phyloP scores from a whole-genome alignment of 768 basidiomycete genomes.

The Leucosporidium yakuticum region DNA sequence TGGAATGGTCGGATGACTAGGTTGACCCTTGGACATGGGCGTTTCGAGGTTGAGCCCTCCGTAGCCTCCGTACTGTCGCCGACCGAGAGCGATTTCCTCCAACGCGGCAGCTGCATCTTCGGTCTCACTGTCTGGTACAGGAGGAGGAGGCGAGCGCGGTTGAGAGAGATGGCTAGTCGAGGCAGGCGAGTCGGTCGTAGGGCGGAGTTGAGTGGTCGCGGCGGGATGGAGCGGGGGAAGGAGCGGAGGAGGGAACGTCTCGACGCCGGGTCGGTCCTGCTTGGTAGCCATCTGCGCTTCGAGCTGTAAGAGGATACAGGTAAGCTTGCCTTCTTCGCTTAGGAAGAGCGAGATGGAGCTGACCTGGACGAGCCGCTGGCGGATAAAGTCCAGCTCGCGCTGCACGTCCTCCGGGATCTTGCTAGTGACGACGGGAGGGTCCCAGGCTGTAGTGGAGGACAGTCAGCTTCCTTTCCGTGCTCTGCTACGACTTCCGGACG shows the following conservation, averaged over 20 bases:
- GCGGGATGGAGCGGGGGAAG: background rate
- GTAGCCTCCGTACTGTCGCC: background rate
- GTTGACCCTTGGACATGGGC: no score
- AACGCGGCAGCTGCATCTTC: background rate
- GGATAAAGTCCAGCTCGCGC: constrained; percentile 13
- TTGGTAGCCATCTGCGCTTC: background rate
- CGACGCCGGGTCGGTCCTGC: background rate
- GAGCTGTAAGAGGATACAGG: background rate
- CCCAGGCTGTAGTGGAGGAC: background rate
- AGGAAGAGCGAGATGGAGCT: no score
- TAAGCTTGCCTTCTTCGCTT: no score
- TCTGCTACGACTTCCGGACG: background rate
- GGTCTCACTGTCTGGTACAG: background rate
- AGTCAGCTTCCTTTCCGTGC: no score
- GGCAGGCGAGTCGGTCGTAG: background rate
- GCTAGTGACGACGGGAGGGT: background rate
- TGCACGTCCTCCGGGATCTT: background rate
- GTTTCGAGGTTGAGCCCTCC: background rate
- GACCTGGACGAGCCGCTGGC: constrained; percentile 4
- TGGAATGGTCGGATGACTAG: background rate
- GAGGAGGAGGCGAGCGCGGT: background rate
- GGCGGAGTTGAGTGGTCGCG: background rate
- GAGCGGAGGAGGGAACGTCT: background rate
- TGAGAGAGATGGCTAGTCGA: background rate
- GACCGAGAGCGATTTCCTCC: background rate